Conservation (phyloP, 441 rosid genomes). For the Euphorbia schlechtendalii region DNA sequence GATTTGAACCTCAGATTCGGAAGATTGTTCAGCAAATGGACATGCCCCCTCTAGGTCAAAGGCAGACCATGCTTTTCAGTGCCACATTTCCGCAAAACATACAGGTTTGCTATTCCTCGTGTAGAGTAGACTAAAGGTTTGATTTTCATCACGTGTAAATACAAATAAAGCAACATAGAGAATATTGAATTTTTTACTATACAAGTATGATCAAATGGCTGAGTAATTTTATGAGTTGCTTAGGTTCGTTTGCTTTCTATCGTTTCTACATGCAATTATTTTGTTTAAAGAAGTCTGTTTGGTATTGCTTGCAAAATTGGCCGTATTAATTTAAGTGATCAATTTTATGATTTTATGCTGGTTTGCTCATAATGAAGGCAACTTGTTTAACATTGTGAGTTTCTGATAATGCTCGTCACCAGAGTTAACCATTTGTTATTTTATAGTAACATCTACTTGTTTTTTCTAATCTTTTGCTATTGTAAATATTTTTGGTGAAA, state of each 20-base stretch:
- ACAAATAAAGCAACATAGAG: neutral
- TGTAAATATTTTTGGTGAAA: too few species aligned
- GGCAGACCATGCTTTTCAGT: conserved; percentile 89
- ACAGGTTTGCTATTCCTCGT: conserved; percentile 39
- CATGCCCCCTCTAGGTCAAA: conserved; percentile 69
- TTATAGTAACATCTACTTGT: too few species aligned
- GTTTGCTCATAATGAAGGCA: too few species aligned
- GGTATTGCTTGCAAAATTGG: neutral
- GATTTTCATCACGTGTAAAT: neutral
- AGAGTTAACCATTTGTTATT: too few species aligned
- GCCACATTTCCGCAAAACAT: conserved; percentile 88
- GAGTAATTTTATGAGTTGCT: neutral
- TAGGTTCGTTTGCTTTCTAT: neutral
- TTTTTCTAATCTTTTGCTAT: too few species aligned
- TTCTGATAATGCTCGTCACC: neutral
- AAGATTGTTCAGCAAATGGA: conserved; percentile 89
- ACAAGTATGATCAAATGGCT: conserved; percentile 2
- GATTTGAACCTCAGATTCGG: conserved; percentile 91
- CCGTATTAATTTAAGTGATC: too few species aligned
- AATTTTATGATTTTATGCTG: too few species aligned
- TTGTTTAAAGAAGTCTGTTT: neutral
- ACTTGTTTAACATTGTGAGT: neutral
- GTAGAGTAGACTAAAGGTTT: neutral
- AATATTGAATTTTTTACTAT: neutral
- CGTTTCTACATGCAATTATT: neutral